Base-by-base conservation (phyloP, 805 yeast species). In the Candida coquimbonensis region DNA sequence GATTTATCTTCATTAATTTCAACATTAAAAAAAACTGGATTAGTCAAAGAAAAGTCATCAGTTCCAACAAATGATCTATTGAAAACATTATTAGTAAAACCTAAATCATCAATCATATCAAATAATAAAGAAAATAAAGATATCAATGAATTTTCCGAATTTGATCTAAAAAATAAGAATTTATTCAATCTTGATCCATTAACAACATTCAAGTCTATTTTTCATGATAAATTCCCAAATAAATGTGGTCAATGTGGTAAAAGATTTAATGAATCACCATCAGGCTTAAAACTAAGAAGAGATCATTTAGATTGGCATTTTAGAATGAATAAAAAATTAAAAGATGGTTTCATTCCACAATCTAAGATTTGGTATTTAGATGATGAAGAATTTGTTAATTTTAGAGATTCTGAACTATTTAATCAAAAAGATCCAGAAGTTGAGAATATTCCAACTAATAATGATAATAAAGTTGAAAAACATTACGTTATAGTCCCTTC, bases 231-330 rank as follows among this genome's bases (percentile, higher is more conserved):
- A 1, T 77, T 82, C 55, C 80, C 93, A 4, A 77, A 84, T 50
- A 91, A 88, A 63, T 93, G 99, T 68, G 77, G 86, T 14, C 80
- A 82, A 17, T 93, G 99, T 67, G 95, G 97, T 24, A 87, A 87
- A 61, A 68, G 99, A 51, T 93, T 88, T 61, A 72, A 78, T 4
- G 74, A 75, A 44, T 77, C 81, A 33, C 67, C 64, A 3, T 75
- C 72, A 40, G 95, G 88, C 14, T 66, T 64, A 35, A 64, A 64
- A 7, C 65, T 66, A 40, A 75, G 76, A 48, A 77, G 81, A 43
- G 72, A 77, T 16, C 99, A 93, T 65, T 68, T 88, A 53, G 99
- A 91, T 64, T 91, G 97, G 97, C 98, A 91, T 69, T 89, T 88
- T 69, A 77, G 98, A 55, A 84, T 87, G 38, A 91, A 88, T 63